A percentile compares a stretch with the other conserved stretches of the same genome.
Evolutionary conservation across 2,329 filamentous ascomycete species (phyloP).

Genomic region (Xylaria sp.): DNA sequence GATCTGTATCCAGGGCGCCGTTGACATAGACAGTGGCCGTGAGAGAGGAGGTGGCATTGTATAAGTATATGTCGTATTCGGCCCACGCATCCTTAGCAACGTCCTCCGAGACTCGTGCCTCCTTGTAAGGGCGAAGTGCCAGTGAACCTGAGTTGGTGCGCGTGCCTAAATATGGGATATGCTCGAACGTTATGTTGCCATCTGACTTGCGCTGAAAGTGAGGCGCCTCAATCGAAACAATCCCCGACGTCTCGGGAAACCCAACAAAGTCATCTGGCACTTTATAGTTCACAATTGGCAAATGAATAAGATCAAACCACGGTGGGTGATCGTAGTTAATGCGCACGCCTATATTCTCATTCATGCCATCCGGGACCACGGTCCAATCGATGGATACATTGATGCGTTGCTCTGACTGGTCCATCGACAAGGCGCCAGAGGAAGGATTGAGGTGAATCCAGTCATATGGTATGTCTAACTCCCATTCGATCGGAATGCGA

Average conservation of each 20-base stretch:
- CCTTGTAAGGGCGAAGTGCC: slow-evolving; percentile 42
- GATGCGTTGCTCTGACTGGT: slow-evolving; percentile 59
- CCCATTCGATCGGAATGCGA: slow-evolving; percentile 53
- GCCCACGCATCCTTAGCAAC: slow-evolving; percentile 39
- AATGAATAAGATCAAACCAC: slow-evolving; percentile 52
- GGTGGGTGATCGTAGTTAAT: slow-evolving; percentile 51
- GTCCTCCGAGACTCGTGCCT: slow-evolving; percentile 40
- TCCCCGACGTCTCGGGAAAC: slow-evolving; percentile 51
- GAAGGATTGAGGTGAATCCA: slow-evolving; percentile 50
- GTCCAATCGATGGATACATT: slow-evolving; percentile 61
- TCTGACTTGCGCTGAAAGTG: slow-evolving; percentile 44
- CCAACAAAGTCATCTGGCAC: slow-evolving; percentile 39
- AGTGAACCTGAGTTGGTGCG: slow-evolving; percentile 44
- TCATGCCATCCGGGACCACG: slow-evolving; percentile 51
- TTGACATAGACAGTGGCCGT: slow-evolving; percentile 52
- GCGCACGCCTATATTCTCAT: slow-evolving; percentile 47
- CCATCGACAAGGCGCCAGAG: slow-evolving; percentile 49
- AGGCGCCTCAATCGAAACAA: slow-evolving; percentile 51
- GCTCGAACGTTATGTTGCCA: slow-evolving; percentile 42
- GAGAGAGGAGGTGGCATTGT: slow-evolving; percentile 41
- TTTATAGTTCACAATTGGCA: slow-evolving; percentile 42
- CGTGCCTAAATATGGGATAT: slow-evolving; percentile 49
- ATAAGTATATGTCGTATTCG: slow-evolving; percentile 50
- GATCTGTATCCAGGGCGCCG: slow-evolving; percentile 62
- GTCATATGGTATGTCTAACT: slow-evolving; percentile 52